phyloP scores from a whole-genome alignment of 2,329 filamentous ascomycete genomes.

The Fusarium tricinctum region DNA sequence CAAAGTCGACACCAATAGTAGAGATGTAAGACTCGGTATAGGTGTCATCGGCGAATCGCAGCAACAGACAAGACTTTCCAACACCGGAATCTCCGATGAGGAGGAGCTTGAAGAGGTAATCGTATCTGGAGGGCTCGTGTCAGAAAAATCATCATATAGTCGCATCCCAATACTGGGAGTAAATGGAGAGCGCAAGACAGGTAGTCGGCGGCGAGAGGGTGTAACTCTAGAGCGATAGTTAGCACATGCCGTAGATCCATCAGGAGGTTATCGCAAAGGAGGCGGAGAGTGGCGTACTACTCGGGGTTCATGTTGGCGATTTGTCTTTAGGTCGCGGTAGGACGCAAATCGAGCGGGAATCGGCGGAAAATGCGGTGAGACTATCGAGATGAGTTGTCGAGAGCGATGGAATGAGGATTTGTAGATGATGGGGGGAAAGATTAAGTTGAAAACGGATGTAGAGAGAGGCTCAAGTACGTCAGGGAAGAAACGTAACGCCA shows the following conservation, averaged over 20 bases:
- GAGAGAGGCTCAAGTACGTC: conserved; percentile 53
- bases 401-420: conserved; percentile 41
- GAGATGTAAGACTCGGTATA: conserved; percentile 99
- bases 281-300: conserved; percentile 75
- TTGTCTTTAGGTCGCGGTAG: conserved; percentile 31
- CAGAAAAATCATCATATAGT: conserved; percentile 42
- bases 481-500: conserved; percentile 54
- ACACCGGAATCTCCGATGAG: conserved; percentile 99
- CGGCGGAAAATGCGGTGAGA: conserved; percentile 10
- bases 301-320: conserved; percentile 86
- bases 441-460: conserved; percentile 49
- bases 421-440: conserved; percentile 48
- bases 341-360: conserved; percentile 20
- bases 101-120: conserved; percentile 99
- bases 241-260: conserved; percentile 43
- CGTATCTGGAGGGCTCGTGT: conserved; percentile 79
- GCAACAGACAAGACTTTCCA: conserved; percentile 98
- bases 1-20: conserved; percentile 99
- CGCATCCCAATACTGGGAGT: conserved; percentile 19
- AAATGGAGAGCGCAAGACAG: conserved; percentile 9
- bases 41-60: conserved; percentile 98
- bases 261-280: conserved; percentile 53
- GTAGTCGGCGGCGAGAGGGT: conserved; percentile 19
- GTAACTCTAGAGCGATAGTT: conserved; percentile 49
- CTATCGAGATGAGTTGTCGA: conserved; percentile 14